phyloP scores from a whole-genome alignment of 306 rosid species.

The Vachellia pachyceras region DNA sequence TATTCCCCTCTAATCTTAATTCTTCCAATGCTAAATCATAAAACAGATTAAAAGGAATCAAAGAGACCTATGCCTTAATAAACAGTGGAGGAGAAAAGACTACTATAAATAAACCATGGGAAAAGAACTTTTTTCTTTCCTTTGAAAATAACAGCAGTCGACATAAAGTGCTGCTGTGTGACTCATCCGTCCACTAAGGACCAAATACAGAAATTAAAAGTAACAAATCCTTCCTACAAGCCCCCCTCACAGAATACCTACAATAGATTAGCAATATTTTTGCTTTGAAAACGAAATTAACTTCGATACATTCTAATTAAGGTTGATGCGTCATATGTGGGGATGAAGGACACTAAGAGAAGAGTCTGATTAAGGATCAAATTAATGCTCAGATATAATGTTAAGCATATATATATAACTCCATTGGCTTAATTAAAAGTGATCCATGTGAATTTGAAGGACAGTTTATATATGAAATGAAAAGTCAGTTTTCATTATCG shows the following conservation, averaged over 20 bases:
- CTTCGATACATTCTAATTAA: not conserved
- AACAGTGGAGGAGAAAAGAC: not conserved
- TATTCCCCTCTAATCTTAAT: constrained; percentile 27
- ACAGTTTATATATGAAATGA: not conserved
- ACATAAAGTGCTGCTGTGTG: constrained; percentile 46
- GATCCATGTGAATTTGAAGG: not conserved
- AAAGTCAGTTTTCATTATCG: not conserved
- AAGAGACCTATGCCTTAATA: not conserved
- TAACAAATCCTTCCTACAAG: constrained; percentile 5
- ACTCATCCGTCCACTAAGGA: constrained; percentile 60
- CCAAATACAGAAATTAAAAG: constrained; percentile 27
- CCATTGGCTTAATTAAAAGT: not conserved
- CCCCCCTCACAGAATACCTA: not conserved
- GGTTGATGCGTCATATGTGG: not conserved
- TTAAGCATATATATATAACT: not conserved
- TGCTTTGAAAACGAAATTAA: not conserved
- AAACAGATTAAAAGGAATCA: not conserved
- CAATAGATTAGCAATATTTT: not conserved
- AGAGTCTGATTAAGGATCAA: not conserved
- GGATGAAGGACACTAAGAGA: not conserved
- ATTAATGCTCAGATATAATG: not conserved
- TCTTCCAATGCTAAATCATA: constrained; percentile 25
- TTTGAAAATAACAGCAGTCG: constrained; percentile 33
- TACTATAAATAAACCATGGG: not conserved
- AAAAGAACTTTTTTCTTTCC: constrained; percentile 29